Percentiles rank a stretch among this genome's conserved stretches.
Conservation (phyloP, 140 eudicot species). For the Oenanthe javanica region DNA sequence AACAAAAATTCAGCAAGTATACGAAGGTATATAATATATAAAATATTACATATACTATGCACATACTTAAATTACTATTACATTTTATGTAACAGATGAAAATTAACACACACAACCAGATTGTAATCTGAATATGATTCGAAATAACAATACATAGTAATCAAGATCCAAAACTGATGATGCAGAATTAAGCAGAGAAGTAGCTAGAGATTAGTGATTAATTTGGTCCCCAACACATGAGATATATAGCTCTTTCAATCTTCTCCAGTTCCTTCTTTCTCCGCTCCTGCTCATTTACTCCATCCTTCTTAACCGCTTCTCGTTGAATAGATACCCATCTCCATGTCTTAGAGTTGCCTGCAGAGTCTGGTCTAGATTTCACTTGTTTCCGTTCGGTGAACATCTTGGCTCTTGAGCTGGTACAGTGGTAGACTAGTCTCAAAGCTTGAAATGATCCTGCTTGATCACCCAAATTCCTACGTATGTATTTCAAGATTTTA, state of each 20-base stretch:
- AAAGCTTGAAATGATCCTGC: neutral
- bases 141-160: neutral
- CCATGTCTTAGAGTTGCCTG: neutral
- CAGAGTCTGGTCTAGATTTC: neutral
- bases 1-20: too few species aligned
- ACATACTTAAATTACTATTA: too few species aligned
- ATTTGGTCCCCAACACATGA: conserved; percentile 18
- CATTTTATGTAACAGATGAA: neutral
- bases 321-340: neutral
- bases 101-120: neutral
- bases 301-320: neutral
- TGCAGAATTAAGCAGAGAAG: neutral
- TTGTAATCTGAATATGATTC: neutral
- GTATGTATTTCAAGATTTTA: neutral
- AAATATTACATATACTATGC: too few species aligned
- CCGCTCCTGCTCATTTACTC: neutral
- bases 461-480: neutral
- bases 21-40: too few species aligned
- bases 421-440: neutral
- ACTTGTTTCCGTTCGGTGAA: neutral
- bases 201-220: neutral
- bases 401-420: neutral
- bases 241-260: conserved; percentile 21
- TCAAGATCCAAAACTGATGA: neutral
- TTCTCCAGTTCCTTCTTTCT: conserved; percentile 14